Percentiles rank a stretch among this genome's conserved stretches.
These are phyloP conservation scores for Diutina ranongensis DNA, from an alignment of 1,139 yeast species.

Conservation along the genomic window DNA sequence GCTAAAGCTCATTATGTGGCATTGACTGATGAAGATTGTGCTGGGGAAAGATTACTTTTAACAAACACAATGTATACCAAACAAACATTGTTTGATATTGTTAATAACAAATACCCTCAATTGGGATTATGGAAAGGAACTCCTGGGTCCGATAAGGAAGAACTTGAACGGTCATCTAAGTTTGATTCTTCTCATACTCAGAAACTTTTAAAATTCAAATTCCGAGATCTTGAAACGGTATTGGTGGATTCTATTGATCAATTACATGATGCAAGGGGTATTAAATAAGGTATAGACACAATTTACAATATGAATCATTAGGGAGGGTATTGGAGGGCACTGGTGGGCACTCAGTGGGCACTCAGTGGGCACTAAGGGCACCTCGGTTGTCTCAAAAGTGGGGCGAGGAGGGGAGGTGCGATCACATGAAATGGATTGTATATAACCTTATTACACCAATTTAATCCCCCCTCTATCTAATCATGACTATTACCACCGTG, in stretches of 20 bases:
- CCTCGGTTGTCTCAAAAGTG: too few relatives aligned
- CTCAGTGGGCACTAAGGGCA: too few relatives aligned
- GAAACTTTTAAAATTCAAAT: conserved; percentile 23
- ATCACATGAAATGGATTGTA: too few relatives aligned
- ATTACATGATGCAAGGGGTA: conserved; percentile 14
- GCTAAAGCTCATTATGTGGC: conserved; percentile 39
- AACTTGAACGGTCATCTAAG: background rate
- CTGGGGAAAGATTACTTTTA: conserved; percentile 16
- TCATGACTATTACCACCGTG: conserved; percentile 13
- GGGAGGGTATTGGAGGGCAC: too few relatives aligned
- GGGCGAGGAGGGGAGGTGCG: too few relatives aligned
- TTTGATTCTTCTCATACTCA: conserved; percentile 16
- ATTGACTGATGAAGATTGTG: conserved; percentile 18
- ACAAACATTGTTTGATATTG: conserved; percentile 7
- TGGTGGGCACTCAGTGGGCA: too few relatives aligned
- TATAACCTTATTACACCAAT: too few relatives aligned
- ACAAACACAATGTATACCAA: background rate
- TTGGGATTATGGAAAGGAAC: conserved; percentile 3
- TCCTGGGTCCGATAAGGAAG: background rate
- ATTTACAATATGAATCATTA: too few relatives aligned
- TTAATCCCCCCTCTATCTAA: too few relatives aligned
- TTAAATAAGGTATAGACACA: background rate
- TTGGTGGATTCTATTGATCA: conserved; percentile 33
- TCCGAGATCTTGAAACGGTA: conserved; percentile 23
- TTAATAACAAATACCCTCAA: conserved; percentile 9